phyloP scores from a whole-genome alignment of 73 alveolate species.

The Paramecium caudatum region DNA sequence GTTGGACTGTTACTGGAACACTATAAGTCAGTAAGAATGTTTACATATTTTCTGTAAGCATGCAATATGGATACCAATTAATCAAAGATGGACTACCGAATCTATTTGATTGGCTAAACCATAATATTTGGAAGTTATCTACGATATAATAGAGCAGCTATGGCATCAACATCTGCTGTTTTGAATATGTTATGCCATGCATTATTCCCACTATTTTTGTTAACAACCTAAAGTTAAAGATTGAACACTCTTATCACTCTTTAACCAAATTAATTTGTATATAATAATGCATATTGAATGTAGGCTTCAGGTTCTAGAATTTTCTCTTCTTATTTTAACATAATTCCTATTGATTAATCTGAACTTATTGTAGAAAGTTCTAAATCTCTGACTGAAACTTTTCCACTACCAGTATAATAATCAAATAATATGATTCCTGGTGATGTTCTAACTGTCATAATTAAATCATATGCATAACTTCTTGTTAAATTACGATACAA shows the following conservation, averaged over 20 bases:
- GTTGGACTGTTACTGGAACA: conserved; percentile 81
- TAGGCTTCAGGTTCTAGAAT: conserved; percentile 77
- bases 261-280: conserved; percentile 79
- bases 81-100: conserved; percentile 77
- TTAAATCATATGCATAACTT: conserved; percentile 80
- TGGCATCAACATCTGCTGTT: conserved; percentile 82
- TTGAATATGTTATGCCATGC: conserved; percentile 79
- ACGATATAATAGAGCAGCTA: conserved; percentile 69
- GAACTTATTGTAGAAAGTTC: conserved; percentile 82
- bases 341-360: conserved; percentile 82
- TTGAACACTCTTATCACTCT: conserved; percentile 85
- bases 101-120: conserved; percentile 59
- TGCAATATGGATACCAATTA: conserved; percentile 75
- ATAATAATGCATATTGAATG: conserved; percentile 85
- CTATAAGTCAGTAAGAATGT: neutral
- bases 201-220: conserved; percentile 64
- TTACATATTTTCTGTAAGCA: conserved; percentile 78
- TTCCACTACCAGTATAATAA: conserved; percentile 79
- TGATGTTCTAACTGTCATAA: conserved; percentile 80
- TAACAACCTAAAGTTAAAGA: conserved; percentile 73
- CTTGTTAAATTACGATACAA: conserved; percentile 85
- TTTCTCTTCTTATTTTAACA: conserved; percentile 80
- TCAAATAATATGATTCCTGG: conserved; percentile 80
- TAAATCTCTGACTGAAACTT: conserved; percentile 79
- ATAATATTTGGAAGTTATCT: conserved; percentile 67